Evolutionary conservation across 106 monocot genomes (phyloP).

Genomic region (Dendrobium officinale): DNA sequence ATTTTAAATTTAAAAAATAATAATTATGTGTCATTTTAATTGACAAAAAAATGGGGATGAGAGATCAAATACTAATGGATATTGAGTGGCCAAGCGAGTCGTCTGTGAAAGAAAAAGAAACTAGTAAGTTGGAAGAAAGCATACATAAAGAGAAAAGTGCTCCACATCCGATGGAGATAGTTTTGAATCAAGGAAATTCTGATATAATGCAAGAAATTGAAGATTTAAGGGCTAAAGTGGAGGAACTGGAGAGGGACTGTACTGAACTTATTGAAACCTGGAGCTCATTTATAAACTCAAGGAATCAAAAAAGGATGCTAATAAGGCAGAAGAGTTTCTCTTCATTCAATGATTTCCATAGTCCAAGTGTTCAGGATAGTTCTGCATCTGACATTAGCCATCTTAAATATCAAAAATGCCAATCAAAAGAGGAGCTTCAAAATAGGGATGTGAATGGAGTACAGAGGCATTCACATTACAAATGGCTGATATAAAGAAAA

Average conservation of each 20-base stretch:
- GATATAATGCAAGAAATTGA: constrained; percentile 49
- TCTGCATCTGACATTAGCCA: constrained; percentile 19
- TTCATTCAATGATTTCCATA: background rate
- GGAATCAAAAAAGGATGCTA: constrained; percentile 29
- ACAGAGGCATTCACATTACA: constrained; percentile 18
- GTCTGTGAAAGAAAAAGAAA: constrained; percentile 46
- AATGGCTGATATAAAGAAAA: constrained; percentile 42
- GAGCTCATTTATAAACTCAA: constrained; percentile 72
- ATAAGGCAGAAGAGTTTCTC: constrained; percentile 9
- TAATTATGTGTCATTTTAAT: too few relatives aligned
- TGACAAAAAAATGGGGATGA: background rate
- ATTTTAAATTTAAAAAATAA: too few relatives aligned
- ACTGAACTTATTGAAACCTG: constrained; percentile 88
- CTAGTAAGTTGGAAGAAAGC: constrained; percentile 24
- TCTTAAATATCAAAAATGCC: constrained; percentile 17
- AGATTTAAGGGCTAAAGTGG: constrained; percentile 57
- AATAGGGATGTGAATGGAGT: constrained; percentile 19
- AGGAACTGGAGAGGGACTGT: constrained; percentile 88
- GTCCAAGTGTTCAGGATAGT: constrained; percentile 19
- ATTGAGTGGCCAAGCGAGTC: constrained; percentile 22
- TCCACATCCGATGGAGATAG: constrained; percentile 14
- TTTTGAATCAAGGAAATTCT: constrained; percentile 8
- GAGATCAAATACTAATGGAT: constrained; percentile 11
- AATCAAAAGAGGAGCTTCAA: constrained; percentile 20
- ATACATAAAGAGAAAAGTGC: constrained; percentile 10